Base-by-base conservation (phyloP, 805 yeast species). In the Vanderwaltozyma yarrowii region DNA sequence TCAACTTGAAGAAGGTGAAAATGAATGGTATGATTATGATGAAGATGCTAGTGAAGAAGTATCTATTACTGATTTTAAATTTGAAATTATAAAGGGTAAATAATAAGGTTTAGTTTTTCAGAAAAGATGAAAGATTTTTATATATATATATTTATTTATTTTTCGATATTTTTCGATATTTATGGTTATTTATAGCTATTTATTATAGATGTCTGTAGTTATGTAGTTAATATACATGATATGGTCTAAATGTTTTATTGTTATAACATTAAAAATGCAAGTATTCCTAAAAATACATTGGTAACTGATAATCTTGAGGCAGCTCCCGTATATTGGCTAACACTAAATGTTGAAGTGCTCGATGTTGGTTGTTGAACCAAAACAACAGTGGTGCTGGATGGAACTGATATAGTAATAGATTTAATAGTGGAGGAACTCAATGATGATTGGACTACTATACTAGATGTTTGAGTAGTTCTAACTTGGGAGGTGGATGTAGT, bases 1-100 rank as follows among this genome's bases (percentile, higher is more conserved):
- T 18, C 41, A 48, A 37, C 46, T 86, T 19, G 92, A 81, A 39
- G 64, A 87, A 21, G 72, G 68, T 27, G 95, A 84, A 19, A 77
- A 74, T 37, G 97, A 92, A 55, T 88, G 95, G 88, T 92, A 79
- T 55, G 98, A 92, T 51, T 92, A 88, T 54, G 97, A 92, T 57
- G 97, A 92, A 40, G 74, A 77, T 46, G 78, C 81, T 7, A 73
- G 76, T 11, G 73, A 66, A 31, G 96, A 89, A 59, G 96, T 87
- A 15, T 75, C 88, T 17, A 71, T 92, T 13, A 76, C 82, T 1
- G 88, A 84, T 3, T 66, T 77, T n/a, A 54, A 61, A 32, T 88
- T 92, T 80, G 73, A 70, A 9, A 66, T 89, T 31, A 61, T 66
- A 8, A 57, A 55, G 32, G 60, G 58, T 16, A 56, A 56, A 42